phyloP scores from a whole-genome alignment of 768 basidiomycete genomes.

The Panaeolus papilionaceus region DNA sequence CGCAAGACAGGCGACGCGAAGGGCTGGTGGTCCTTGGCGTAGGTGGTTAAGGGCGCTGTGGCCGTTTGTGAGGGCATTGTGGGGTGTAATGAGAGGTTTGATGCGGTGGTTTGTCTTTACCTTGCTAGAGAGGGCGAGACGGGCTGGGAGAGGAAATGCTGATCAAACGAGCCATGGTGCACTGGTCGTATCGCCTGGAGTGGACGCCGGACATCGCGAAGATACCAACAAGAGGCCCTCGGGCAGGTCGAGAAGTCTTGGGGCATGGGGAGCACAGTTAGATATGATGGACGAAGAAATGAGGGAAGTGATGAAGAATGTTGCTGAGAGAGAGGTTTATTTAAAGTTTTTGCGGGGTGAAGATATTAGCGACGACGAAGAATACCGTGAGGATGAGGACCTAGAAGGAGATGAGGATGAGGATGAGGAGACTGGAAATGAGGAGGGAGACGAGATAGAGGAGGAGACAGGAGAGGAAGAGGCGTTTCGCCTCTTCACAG shows the following conservation, averaged over 20 bases:
- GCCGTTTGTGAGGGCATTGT: slow-evolving; percentile 31
- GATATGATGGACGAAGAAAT: slow-evolving; percentile 10
- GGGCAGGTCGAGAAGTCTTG: slow-evolving; percentile 3
- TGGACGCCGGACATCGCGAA: slow-evolving; percentile 10
- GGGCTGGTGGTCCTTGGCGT: slow-evolving; percentile 17
- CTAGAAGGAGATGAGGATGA: slow-evolving; percentile 32
- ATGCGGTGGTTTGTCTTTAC: slow-evolving; percentile 26
- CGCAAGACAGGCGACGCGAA: slow-evolving; percentile 14
- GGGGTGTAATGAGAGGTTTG: slow-evolving; percentile 34
- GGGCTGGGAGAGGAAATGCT: slow-evolving; percentile 18
- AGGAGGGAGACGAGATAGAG: slow-evolving; percentile 19
- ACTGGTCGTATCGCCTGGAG: slow-evolving; percentile 17
- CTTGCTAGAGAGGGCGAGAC: slow-evolving; percentile 26
- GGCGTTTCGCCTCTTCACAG: slow-evolving; percentile 56
- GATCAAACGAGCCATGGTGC: slow-evolving; percentile 9
- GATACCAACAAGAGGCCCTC: slow-evolving; percentile 2
- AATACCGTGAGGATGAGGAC: slow-evolving; percentile 41
- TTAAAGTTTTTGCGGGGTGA: slow-evolving; percentile 67
- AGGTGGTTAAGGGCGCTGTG: slow-evolving; percentile 29
- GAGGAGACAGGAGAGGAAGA: slow-evolving; percentile 40
- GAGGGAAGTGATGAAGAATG: slow-evolving; percentile 23
- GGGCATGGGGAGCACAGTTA: slow-evolving; percentile 7
- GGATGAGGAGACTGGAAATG: slow-evolving; percentile 29
- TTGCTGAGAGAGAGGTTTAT: slow-evolving; percentile 46
- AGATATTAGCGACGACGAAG: slow-evolving; percentile 47